A percentile compares a stretch with the other conserved stretches of the same genome.
phyloP scores from a whole-genome alignment of 2,329 filamentous ascomycete species.

The Claviceps purpurea region DNA sequence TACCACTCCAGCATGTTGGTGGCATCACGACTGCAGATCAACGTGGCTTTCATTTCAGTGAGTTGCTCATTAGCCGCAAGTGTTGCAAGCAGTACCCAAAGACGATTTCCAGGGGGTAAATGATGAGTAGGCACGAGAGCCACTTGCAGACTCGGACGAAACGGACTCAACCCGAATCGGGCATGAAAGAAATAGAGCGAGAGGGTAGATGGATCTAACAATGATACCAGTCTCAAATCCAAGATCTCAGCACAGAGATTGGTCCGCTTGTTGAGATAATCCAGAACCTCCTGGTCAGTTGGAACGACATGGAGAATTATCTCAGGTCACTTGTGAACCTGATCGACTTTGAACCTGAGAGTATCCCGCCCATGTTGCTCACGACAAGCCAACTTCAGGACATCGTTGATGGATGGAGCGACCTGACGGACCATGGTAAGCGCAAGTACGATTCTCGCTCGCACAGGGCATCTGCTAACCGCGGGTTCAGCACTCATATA shows the following conservation, averaged over 20 bases:
- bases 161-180: no score
- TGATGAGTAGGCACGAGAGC: no score
- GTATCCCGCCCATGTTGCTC: conserved; percentile 1
- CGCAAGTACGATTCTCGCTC: neutral
- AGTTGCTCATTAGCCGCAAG: neutral
- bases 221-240: neutral
- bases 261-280: neutral
- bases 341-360: neutral
- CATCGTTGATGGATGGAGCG: conserved; percentile 1
- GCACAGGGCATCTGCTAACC: no score
- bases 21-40: neutral
- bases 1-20: neutral
- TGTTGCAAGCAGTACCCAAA: no score
- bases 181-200: neutral
- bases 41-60: neutral
- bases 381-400: neutral
- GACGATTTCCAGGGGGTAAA: no score
- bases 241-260: neutral
- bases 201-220: neutral
- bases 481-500: neutral
- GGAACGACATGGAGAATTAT: conserved; percentile 1
- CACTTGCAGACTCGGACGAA: no score
- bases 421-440: neutral
- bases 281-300: neutral
- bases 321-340: neutral